Conservation (phyloP, 352 stramenopile species). For the Bremia lactucae region DNA sequence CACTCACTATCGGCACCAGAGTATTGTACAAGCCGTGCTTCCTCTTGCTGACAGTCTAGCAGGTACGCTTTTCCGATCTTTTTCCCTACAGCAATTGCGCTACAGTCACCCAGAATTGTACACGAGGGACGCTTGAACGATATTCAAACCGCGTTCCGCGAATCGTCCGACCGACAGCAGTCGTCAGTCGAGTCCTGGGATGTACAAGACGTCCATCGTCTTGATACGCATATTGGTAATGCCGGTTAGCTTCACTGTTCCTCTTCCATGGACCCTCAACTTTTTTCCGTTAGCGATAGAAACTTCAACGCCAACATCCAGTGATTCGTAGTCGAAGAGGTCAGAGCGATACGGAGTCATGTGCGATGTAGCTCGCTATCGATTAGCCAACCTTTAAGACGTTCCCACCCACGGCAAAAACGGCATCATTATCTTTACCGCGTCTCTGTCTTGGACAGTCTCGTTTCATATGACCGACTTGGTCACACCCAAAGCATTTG, state of each 20-base stretch:
- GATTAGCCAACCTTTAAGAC: background rate
- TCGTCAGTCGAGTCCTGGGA: constrained; percentile 9
- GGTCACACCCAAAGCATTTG: background rate
- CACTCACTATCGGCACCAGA: constrained; percentile 1
- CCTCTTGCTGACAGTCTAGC: constrained; percentile 7
- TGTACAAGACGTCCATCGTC: constrained; percentile 6
- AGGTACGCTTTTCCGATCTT: constrained; percentile 10
- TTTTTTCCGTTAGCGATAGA: constrained; percentile 5
- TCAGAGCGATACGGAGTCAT: constrained; percentile 1
- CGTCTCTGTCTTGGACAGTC: background rate
- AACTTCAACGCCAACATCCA: constrained; percentile 4
- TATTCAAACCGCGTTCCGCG: constrained; percentile 1
- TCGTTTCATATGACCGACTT: background rate
- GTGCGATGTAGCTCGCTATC: constrained; percentile 10
- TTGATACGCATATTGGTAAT: background rate
- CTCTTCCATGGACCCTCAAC: constrained; percentile 2
- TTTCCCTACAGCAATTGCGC: constrained; percentile 3
- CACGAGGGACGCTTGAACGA: constrained; percentile 7
- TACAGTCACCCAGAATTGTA: constrained; percentile 1
- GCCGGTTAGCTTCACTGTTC: constrained; percentile 1
- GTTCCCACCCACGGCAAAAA: background rate
- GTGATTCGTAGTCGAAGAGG: background rate
- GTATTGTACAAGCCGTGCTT: constrained; percentile 7
- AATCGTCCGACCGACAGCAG: constrained; percentile 6
- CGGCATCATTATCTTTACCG: background rate